Evolutionary conservation across 2,329 filamentous ascomycete genomes (phyloP), one percentile per base, ranked within the genome.

Genomic region (Claviceps arundinis): DNA sequence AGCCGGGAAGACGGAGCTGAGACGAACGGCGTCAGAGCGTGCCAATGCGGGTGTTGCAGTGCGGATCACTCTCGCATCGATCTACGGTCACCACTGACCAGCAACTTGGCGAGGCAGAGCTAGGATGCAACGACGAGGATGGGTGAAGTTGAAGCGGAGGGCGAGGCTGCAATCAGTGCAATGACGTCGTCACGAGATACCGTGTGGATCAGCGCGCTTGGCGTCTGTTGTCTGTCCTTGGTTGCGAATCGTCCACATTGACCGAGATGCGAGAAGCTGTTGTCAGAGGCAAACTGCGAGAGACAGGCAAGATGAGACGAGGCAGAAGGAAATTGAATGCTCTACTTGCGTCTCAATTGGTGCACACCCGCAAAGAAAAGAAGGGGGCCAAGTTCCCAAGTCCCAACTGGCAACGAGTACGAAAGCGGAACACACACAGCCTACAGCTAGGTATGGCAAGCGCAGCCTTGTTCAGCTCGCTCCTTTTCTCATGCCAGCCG

Each of bases 1-100:
- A 44, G 44, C 44, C 19, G 50, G 42, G 19, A 16, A n/a, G 7
- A 16, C 19, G 14, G 42, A 44, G 42, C 42, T 44, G 42, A 44
- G 42, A 44, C 13, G 37, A 34, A 34, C 16, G n/a, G 45, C 48
- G 50, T 40, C 40, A 43, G 24, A 34, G 24, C 9, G 45, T 48
- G 45, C 50, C 48, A 50, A 16, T 43, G 37, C 48, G 22, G 37
- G 37, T 37, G 44, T 37, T 34, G 24, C 50, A 38, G 51, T 46
- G 51, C 56, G 55, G 54, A 56, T 56, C 50, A 57, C 54, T 54
- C 47, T 50, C 22, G 47, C 47, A 50, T 26, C 37, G 48, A 42
- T 38, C 52, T 38, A 48, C 37, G 37, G 30, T 44, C 24, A 47
- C 34, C 17, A 41, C 46, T 38, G 11, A 34, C 46, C 34, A 46